A percentile compares a stretch with the other conserved stretches of the same genome.
These are phyloP conservation scores for Talaromyces sp. DNA, from an alignment of 2,329 filamentous ascomycete genomes.

Conservation along the genomic window DNA sequence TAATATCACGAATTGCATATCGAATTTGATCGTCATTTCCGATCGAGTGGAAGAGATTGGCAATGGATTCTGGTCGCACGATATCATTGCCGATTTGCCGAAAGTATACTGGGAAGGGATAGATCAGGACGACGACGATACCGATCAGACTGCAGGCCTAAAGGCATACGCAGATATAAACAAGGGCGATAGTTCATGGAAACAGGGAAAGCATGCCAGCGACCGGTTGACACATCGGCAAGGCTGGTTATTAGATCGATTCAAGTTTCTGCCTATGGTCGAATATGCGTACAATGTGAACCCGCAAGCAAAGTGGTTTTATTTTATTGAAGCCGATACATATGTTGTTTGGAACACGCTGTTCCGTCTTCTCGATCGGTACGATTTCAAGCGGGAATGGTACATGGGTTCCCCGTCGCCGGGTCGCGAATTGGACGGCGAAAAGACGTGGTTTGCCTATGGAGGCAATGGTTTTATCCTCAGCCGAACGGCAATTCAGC, in stretches of 20 bases:
- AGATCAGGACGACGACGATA: constrained; percentile 26
- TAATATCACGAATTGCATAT: constrained; percentile 55
- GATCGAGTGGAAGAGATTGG: constrained; percentile 54
- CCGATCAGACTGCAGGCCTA: constrained; percentile 36
- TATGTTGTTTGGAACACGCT: constrained; percentile 55
- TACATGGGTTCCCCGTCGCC: constrained; percentile 55
- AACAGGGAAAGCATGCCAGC: constrained; percentile 30
- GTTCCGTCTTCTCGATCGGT: constrained; percentile 50
- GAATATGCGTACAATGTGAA: constrained; percentile 45
- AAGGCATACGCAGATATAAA: constrained; percentile 34
- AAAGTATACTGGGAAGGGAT: constrained; percentile 20
- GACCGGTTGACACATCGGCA: constrained; percentile 28
- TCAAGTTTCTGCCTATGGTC: constrained; percentile 57
- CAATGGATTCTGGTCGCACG: constrained; percentile 41
- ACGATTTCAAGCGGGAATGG: constrained; percentile 46
- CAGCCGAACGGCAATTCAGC: constrained; percentile 49
- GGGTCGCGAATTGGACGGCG: constrained; percentile 37
- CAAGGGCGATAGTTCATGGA: constrained; percentile 28
- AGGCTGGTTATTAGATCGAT: constrained; percentile 55
- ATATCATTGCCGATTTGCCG: constrained; percentile 49
- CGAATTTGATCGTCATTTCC: constrained; percentile 56
- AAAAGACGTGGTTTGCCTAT: constrained; percentile 48
- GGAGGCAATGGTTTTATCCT: constrained; percentile 54
- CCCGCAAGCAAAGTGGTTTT: constrained; percentile 54
- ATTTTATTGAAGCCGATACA: constrained; percentile 59